phyloP scores from a whole-genome alignment of 1,284 basidiomycete species.

The Moesziomyces aphidis region DNA sequence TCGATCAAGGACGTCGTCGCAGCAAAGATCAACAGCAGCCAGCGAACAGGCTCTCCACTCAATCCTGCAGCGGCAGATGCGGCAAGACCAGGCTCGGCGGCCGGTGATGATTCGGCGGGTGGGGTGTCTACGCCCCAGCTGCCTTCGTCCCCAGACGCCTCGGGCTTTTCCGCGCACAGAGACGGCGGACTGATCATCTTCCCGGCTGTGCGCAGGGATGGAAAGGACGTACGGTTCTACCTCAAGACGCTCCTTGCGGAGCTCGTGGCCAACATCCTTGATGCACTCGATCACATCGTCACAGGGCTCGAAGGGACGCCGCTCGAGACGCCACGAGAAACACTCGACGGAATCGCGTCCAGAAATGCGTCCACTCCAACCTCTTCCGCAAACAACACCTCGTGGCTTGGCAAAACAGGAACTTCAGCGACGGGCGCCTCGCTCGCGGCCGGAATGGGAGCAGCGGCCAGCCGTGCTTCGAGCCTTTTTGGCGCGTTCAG shows the following conservation, averaged over 20 bases:
- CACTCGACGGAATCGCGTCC: constrained; percentile 50
- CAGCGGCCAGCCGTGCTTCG: constrained; percentile 48
- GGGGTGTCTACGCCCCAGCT: constrained; percentile 3
- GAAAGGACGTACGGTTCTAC: constrained; percentile 65
- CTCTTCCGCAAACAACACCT: constrained; percentile 10
- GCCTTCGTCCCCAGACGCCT: constrained; percentile 14
- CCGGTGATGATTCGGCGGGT: background rate
- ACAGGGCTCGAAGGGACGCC: constrained; percentile 56
- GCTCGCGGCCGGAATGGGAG: constrained; percentile 15
- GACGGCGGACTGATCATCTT: constrained; percentile 61
- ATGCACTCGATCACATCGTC: constrained; percentile 57
- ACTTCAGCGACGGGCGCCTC: constrained; percentile 4
- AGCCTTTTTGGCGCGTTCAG: constrained; percentile 50
- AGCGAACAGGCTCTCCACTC: constrained; percentile 2
- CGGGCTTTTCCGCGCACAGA: constrained; percentile 54
- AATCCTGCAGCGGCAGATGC: background rate
- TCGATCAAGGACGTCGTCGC: constrained; percentile 41
- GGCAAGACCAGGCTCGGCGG: background rate
- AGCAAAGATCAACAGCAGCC: constrained; percentile 22
- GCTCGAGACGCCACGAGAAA: constrained; percentile 66
- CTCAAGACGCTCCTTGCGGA: constrained; percentile 62
- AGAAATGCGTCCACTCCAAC: constrained; percentile 10
- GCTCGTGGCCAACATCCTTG: constrained; percentile 56
- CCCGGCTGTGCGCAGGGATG: constrained; percentile 62
- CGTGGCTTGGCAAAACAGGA: constrained; percentile 34